Percentiles rank a stretch among this genome's conserved stretches.
Evolutionary conservation across 2,329 filamentous ascomycete genomes (phyloP).

Genomic region (Paramyrothecium sp.): DNA sequence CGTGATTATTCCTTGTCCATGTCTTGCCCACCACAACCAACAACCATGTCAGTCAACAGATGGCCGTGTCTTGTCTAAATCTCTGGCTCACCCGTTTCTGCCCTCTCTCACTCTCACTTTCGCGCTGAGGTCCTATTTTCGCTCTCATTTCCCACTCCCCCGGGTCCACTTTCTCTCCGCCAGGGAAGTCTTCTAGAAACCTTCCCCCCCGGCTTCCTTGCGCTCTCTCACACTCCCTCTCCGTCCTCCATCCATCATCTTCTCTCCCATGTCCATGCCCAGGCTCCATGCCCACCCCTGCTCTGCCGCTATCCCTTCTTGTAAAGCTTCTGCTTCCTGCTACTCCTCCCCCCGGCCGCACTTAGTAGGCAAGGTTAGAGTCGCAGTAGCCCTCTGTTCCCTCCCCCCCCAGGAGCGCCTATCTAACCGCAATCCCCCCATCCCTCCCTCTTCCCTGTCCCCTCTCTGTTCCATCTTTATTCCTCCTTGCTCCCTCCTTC

Average conservation of each 20-base stretch:
- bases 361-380: neutral
- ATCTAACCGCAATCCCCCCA: neutral
- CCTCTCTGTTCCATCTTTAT: slow-evolving; percentile 1
- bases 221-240: neutral
- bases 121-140: neutral
- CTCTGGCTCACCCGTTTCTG: neutral
- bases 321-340: neutral
- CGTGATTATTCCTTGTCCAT: neutral
- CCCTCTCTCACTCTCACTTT: neutral
- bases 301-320: neutral
- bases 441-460: slow-evolving; percentile 2
- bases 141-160: neutral
- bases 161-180: neutral
- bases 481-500: neutral
- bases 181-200: neutral
- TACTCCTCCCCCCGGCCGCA: neutral
- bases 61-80: neutral
- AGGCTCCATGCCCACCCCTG: neutral
- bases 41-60: neutral
- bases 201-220: neutral
- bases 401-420: neutral
- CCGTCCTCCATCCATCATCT: neutral
- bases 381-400: neutral
- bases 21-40: neutral
- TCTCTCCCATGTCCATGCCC: neutral